Evolutionary conservation across 331 rosid species (phyloP).

Genomic region (Erythrophleum ivorense): DNA sequence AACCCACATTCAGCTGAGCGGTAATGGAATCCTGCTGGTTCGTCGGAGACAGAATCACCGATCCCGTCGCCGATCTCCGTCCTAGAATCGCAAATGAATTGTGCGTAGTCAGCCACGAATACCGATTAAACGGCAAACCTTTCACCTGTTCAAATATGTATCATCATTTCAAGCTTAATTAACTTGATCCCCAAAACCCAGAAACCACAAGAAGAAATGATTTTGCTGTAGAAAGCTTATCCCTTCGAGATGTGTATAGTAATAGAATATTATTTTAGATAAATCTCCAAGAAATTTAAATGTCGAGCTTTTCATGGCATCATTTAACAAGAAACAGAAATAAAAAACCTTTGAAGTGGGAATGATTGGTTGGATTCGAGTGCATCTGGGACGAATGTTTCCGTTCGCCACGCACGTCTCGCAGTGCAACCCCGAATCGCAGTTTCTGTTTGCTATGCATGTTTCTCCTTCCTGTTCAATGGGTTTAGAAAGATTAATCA

Average conservation of each 20-base stretch:
- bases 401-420: conserved; percentile 59
- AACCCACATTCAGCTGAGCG: conserved; percentile 59
- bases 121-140: conserved; percentile 55
- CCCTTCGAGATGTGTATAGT: too few species aligned
- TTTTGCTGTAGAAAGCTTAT: too few species aligned
- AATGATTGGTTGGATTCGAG: conserved; percentile 53
- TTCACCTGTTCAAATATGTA: conserved; percentile 40
- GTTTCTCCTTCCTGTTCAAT: conserved; percentile 51
- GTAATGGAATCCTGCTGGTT: conserved; percentile 70
- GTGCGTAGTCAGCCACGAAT: conserved; percentile 67
- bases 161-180: background rate
- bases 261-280: too few species aligned
- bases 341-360: conserved; percentile 48
- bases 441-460: conserved; percentile 47
- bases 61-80: conserved; percentile 52
- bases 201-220: background rate
- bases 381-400: conserved; percentile 54
- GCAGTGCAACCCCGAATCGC: conserved; percentile 61
- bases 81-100: conserved; percentile 59
- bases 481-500: background rate
- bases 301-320: too few species aligned
- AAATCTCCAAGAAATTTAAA: too few species aligned
- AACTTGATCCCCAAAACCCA: background rate
- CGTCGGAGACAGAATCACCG: conserved; percentile 49
- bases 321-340: background rate